Evolutionary conservation across 768 basidiomycete species (phyloP).

Genomic region (Lyophyllum semitale): DNA sequence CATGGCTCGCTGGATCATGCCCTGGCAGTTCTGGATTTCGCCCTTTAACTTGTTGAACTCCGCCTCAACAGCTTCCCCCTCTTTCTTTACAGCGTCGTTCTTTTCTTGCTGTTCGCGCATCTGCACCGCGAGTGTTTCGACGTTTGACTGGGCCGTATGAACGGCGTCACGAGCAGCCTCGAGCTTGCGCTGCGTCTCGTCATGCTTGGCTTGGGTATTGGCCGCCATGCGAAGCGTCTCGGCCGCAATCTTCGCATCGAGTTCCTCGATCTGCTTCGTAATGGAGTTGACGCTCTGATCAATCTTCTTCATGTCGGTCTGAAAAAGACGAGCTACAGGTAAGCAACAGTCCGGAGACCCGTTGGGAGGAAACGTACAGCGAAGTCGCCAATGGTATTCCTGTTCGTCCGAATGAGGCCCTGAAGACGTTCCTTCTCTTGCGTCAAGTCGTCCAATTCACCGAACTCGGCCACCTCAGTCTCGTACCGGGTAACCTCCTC

Average conservation of each 20-base stretch:
- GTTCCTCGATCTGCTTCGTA: slow-evolving; percentile 34
- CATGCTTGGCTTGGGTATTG: slow-evolving; percentile 63
- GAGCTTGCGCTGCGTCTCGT: slow-evolving; percentile 56
- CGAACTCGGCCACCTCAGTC: slow-evolving; percentile 28
- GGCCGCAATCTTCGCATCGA: slow-evolving; percentile 50
- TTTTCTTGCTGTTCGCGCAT: slow-evolving; percentile 32
- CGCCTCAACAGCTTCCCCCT: slow-evolving; percentile 38
- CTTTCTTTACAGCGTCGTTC: slow-evolving; percentile 29
- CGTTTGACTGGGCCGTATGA: slow-evolving; percentile 33
- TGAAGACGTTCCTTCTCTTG: slow-evolving; percentile 47
- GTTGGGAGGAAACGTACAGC: slow-evolving; percentile 36
- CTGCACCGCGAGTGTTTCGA: slow-evolving; percentile 30
- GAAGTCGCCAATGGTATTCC: slow-evolving; percentile 39
- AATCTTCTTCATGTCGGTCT: slow-evolving; percentile 58
- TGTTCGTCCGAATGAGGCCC: slow-evolving; percentile 48
- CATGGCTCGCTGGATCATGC: slow-evolving; percentile 49
- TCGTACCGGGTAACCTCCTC: slow-evolving; percentile 33
- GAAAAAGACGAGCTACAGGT: neutral
- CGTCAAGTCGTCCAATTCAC: slow-evolving; percentile 32
- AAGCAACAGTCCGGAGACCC: neutral
- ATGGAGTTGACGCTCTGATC: slow-evolving; percentile 35
- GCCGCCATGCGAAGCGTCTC: slow-evolving; percentile 56
- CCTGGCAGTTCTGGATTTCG: slow-evolving; percentile 46
- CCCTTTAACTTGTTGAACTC: slow-evolving; percentile 32
- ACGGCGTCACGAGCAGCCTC: slow-evolving; percentile 44